phyloP scores from a whole-genome alignment of 1,284 basidiomycete species.

The Pascua sp. region DNA sequence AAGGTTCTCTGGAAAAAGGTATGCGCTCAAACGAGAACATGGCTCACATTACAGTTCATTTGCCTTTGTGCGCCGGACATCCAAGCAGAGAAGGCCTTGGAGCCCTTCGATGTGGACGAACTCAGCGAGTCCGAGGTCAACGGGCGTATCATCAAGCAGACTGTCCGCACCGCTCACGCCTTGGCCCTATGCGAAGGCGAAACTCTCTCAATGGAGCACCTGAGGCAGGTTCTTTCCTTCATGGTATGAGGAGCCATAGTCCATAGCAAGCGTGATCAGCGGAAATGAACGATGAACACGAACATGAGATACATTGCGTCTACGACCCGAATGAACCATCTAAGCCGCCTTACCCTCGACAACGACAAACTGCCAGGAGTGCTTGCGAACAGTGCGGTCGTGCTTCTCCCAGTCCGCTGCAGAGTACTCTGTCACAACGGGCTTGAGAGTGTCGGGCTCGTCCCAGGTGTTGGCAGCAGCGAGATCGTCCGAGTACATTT shows the following conservation, averaged over 20 bases:
- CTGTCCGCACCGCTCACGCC: neutral
- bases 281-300: neutral
- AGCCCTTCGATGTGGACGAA: neutral
- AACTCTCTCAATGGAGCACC: too few species aligned
- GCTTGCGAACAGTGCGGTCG: conserved; percentile 29
- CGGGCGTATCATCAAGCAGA: neutral
- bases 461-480: conserved; percentile 16
- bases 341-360: conserved; percentile 4
- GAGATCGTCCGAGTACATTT: conserved; percentile 23
- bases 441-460: conserved; percentile 24
- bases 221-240: too few species aligned
- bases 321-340: neutral
- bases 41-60: too few species aligned
- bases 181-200: too few species aligned
- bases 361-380: conserved; percentile 34
- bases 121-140: neutral
- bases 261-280: too few species aligned
- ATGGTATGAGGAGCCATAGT: neutral
- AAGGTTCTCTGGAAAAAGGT: too few species aligned
- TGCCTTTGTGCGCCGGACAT: too few species aligned
- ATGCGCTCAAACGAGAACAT: too few species aligned
- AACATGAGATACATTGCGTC: neutral
- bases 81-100: too few species aligned
- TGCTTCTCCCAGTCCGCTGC: conserved; percentile 24
- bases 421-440: conserved; percentile 16